Conservation (phyloP, 2,329 filamentous ascomycete genomes). For the Aschersonia sp. region DNA sequence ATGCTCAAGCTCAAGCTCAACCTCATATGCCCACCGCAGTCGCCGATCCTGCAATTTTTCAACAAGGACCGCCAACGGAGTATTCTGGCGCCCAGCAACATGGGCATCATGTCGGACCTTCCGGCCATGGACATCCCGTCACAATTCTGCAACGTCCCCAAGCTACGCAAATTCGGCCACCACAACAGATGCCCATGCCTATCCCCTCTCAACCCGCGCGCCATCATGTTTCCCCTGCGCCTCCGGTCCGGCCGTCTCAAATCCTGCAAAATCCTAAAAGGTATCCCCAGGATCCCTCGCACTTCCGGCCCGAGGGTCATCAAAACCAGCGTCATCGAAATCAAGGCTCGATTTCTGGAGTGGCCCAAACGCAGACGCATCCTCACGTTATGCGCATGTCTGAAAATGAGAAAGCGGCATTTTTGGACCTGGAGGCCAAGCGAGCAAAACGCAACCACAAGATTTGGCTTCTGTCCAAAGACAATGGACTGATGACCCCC, state of each 20-base stretch:
- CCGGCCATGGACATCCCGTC: conserved; percentile 32
- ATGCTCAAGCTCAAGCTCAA: conserved; percentile 5
- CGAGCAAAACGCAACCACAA: conserved; percentile 97
- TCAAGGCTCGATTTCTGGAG: conserved; percentile 32
- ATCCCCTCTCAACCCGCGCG: conserved; percentile 10
- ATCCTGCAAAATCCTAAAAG: conserved; percentile 70
- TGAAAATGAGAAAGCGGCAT: conserved; percentile 71
- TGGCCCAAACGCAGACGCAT: conserved; percentile 19
- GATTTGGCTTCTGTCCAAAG: conserved; percentile 82
- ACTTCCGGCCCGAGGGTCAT: conserved; percentile 19
- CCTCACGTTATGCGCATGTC: conserved; percentile 52
- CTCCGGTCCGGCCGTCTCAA: conserved; percentile 49
- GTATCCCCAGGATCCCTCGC: conserved; percentile 31
- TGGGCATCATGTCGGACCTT: conserved; percentile 13
- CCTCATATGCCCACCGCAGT: conserved; percentile 11
- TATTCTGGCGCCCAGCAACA: conserved; percentile 13
- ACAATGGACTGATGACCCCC: conserved; percentile 96
- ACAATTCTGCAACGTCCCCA: conserved; percentile 42
- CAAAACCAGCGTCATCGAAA: conserved; percentile 23
- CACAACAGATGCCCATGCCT: conserved; percentile 12
- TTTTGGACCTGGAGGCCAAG: conserved; percentile 82
- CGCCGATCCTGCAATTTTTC: conserved; percentile 15
- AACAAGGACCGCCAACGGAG: conserved; percentile 11
- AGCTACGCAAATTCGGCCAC: conserved; percentile 16
- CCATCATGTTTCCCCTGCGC: conserved; percentile 24